Percentiles rank a stretch among this genome's conserved stretches.
phyloP scores from a whole-genome alignment of 2,329 filamentous ascomycete genomes.

The Zasmidium citrigriseum region DNA sequence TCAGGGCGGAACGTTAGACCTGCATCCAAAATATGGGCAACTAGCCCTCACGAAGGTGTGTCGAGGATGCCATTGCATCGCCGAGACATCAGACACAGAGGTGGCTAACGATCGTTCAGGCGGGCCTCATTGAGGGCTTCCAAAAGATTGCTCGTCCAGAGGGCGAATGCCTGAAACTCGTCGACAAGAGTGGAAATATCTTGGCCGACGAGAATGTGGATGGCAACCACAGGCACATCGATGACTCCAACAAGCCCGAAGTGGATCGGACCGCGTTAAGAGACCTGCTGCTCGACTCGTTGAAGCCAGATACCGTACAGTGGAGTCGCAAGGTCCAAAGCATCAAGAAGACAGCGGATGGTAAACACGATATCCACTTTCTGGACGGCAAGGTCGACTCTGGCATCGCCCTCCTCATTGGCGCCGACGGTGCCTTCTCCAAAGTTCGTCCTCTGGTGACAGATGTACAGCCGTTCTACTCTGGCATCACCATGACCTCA shows the following conservation, averaged over 20 bases:
- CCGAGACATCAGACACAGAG: not conserved
- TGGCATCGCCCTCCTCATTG: slow-evolving; percentile 44
- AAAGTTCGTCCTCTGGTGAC: slow-evolving; percentile 37
- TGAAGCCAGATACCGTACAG: slow-evolving; percentile 28
- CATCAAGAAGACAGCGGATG: slow-evolving; percentile 10
- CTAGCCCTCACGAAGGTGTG: slow-evolving; percentile 28
- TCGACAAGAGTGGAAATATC: slow-evolving; percentile 22
- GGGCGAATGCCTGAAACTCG: slow-evolving; percentile 11
- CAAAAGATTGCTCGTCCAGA: slow-evolving; percentile 30
- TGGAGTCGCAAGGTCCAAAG: slow-evolving; percentile 34
- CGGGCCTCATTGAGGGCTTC: slow-evolving; percentile 33
- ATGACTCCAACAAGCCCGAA: slow-evolving; percentile 26
- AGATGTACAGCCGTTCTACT: slow-evolving; percentile 34
- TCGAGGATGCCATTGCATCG: slow-evolving; percentile 18
- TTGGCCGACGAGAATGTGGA: slow-evolving; percentile 12
- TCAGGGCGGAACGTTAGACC: slow-evolving; percentile 33
- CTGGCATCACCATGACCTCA: slow-evolving; percentile 22
- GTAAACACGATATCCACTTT: slow-evolving; percentile 28
- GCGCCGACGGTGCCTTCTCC: slow-evolving; percentile 46
- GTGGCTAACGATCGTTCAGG: slow-evolving; percentile 15
- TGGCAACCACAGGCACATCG: not conserved
- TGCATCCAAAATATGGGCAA: slow-evolving; percentile 33
- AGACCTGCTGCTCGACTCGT: slow-evolving; percentile 34
- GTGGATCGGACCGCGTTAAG: slow-evolving; percentile 38
- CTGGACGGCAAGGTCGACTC: slow-evolving; percentile 33